phyloP scores from a whole-genome alignment of 2,329 filamentous ascomycete genomes.

The Sporothrix schenckii region DNA sequence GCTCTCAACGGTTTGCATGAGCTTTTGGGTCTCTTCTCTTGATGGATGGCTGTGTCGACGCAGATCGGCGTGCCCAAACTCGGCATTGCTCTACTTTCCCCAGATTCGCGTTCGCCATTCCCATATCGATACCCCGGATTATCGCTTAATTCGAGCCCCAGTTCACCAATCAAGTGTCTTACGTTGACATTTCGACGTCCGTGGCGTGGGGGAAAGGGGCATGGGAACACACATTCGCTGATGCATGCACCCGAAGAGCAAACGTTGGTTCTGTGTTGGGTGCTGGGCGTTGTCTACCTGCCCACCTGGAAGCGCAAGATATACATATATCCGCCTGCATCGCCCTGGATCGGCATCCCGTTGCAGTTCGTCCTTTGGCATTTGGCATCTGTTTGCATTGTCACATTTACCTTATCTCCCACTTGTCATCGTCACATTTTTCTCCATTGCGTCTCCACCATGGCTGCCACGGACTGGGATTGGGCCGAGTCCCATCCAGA shows the following conservation, averaged over 20 bases:
- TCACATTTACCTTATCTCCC: not conserved
- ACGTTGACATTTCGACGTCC: not conserved
- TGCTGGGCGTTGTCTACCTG: not conserved
- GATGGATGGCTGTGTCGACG: not conserved
- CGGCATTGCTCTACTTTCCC: not conserved
- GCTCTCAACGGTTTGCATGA: not conserved
- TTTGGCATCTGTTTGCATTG: not conserved
- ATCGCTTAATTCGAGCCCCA: not conserved
- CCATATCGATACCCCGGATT: not conserved
- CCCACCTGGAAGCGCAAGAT: not conserved
- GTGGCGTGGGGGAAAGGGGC: not conserved
- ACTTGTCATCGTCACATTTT: not conserved
- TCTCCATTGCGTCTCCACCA: not conserved
- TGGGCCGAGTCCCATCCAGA: constrained; percentile 12
- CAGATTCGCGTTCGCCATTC: not conserved
- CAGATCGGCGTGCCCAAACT: not conserved
- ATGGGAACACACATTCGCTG: constrained; percentile 3
- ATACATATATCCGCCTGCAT: constrained; percentile 5
- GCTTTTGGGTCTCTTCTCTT: not conserved
- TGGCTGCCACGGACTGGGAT: not conserved
- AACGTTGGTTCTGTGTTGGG: not conserved
- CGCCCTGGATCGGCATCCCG: constrained; percentile 3
- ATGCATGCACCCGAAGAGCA: not conserved
- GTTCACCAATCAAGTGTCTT: not conserved
- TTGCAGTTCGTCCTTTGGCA: not conserved